A percentile compares a stretch with the other conserved stretches of the same genome.
Conservation (phyloP, 2,329 filamentous ascomycete genomes). For the Didymosphaeria variabile region DNA sequence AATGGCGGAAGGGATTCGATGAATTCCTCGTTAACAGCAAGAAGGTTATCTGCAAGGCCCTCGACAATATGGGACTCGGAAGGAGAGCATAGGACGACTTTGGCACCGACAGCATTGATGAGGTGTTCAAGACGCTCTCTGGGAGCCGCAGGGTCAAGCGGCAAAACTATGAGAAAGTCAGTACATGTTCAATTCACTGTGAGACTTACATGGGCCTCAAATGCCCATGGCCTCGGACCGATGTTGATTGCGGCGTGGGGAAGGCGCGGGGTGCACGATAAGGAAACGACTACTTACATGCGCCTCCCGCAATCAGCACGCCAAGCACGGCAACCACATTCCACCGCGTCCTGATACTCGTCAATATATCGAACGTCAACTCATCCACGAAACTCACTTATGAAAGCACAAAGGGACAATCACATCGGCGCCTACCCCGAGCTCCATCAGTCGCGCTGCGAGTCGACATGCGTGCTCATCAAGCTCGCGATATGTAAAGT, state of each 20-base stretch:
- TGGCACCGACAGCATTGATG: constrained; percentile 22
- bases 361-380: background rate
- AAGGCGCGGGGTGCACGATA: constrained; percentile 3
- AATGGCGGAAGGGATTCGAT: constrained; percentile 20
- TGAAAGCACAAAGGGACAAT: constrained; percentile 41
- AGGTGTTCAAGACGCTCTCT: constrained; percentile 29
- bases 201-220: background rate
- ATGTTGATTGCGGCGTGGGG: background rate
- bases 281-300: constrained; percentile 29
- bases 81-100: constrained; percentile 27
- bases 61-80: constrained; percentile 13
- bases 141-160: constrained; percentile 33
- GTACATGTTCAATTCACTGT: background rate
- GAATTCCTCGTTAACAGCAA: constrained; percentile 22
- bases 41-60: constrained; percentile 18
- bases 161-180: constrained; percentile 26
- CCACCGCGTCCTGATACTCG: constrained; percentile 38
- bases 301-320: constrained; percentile 43
- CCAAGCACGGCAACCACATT: constrained; percentile 42
- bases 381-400: background rate
- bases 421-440: constrained; percentile 33
- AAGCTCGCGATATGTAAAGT: constrained; percentile 37
- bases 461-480: constrained; percentile 22
- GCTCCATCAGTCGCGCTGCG: constrained; percentile 26
- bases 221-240: background rate